phyloP scores from a whole-genome alignment of 2,329 filamentous ascomycete species.

The Mycogone perniciosa region DNA sequence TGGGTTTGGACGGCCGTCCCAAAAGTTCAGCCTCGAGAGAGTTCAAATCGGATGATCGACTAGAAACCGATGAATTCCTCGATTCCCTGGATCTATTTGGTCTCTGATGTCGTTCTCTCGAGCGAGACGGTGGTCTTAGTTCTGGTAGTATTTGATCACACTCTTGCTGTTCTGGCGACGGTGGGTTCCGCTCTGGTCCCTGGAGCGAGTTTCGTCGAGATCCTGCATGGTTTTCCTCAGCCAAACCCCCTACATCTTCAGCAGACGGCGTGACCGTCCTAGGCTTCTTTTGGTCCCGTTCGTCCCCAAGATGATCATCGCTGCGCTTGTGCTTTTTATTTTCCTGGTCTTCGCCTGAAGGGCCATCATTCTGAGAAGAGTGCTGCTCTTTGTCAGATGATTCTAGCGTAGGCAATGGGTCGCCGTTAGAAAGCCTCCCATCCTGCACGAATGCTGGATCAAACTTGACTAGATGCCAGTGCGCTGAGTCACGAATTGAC shows the following conservation, averaged over 20 bases:
- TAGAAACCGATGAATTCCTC: conserved; percentile 25
- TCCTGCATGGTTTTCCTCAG: background rate
- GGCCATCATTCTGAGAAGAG: background rate
- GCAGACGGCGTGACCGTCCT: conserved; percentile 1
- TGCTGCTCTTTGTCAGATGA: background rate
- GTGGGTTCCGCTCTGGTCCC: background rate
- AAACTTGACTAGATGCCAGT: conserved; percentile 34
- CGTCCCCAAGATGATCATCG: conserved; percentile 6
- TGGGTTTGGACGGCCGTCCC: conserved; percentile 27
- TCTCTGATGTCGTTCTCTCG: conserved; percentile 15
- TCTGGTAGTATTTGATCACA: conserved; percentile 1
- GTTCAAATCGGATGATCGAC: conserved; percentile 31
- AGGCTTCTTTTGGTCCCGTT: conserved; percentile 7
- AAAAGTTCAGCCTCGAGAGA: conserved; percentile 34
- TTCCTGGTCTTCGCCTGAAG: conserved; percentile 1
- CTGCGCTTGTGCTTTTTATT: conserved; percentile 9
- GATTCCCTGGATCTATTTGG: conserved; percentile 21
- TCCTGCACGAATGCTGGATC: conserved; percentile 30
- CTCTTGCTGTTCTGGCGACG: background rate
- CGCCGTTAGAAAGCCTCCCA: background rate
- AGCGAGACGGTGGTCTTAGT: conserved; percentile 5
- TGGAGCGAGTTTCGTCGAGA: conserved; percentile 8
- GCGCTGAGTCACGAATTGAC: conserved; percentile 34
- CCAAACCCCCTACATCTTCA: background rate
- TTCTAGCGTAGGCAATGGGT: background rate